A percentile compares a stretch with the other conserved stretches of the same genome.
Evolutionary conservation across 139 green algal species (phyloP).

Genomic region (Chlamydomonas sp.): DNA sequence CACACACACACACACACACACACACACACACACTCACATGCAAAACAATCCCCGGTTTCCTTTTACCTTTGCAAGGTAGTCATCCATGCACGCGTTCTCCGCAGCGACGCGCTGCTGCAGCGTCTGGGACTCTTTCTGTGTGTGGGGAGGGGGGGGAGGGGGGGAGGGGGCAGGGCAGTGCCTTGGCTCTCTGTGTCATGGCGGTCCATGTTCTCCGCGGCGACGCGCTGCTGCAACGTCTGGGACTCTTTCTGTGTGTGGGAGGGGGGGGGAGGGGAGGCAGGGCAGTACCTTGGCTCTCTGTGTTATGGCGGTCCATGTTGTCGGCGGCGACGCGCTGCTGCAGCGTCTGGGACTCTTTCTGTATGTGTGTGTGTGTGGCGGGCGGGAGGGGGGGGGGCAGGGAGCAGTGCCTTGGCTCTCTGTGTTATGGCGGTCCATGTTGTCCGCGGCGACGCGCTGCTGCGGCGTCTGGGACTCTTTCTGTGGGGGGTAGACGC

Average conservation of each 20-base stretch:
- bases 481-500: too few relatives aligned
- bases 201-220: constrained; percentile 12
- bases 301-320: constrained; percentile 17
- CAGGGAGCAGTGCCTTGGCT: too few relatives aligned
- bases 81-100: constrained; percentile 23
- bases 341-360: constrained; percentile 2
- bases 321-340: constrained; percentile 13
- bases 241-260: constrained; percentile 5
- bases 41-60: too few relatives aligned
- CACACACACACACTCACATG: too few relatives aligned
- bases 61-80: constrained; percentile 33
- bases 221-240: constrained; percentile 4
- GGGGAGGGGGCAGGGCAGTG: too few relatives aligned
- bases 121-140: constrained; percentile 2
- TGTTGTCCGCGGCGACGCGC: constrained; percentile 12
- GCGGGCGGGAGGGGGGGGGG: too few relatives aligned
- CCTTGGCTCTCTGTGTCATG: too few relatives aligned
- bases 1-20: too few relatives aligned
- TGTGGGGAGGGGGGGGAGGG: too few relatives aligned
- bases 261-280: too few relatives aligned
- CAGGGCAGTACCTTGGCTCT: too few relatives aligned
- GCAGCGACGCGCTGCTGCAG: constrained; percentile 8
- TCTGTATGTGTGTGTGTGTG: too few relatives aligned
- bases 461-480: constrained; percentile 6
- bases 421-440: constrained; percentile 19